phyloP scores from a whole-genome alignment of 2,329 filamentous ascomycete species.

The Penicillium sp. region DNA sequence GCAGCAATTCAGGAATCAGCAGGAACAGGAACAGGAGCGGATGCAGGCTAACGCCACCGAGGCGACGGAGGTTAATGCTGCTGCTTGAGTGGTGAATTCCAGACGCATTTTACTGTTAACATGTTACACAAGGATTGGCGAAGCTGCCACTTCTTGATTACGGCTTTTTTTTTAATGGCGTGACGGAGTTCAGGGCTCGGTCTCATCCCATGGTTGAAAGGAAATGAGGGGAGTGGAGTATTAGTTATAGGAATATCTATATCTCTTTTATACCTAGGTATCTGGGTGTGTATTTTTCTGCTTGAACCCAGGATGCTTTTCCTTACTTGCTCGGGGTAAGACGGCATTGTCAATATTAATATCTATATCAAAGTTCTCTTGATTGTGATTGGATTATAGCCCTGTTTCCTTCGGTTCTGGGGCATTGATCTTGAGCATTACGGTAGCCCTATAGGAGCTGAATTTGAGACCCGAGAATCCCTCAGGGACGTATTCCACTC shows the following conservation, averaged over 20 bases:
- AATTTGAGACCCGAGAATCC: background rate
- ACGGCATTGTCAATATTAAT: constrained; percentile 14
- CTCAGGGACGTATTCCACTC: constrained; percentile 12
- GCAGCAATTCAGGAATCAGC: constrained; percentile 18
- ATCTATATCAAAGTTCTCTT: background rate
- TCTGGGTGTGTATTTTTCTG: background rate
- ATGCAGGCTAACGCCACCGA: constrained; percentile 13
- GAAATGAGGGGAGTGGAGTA: constrained; percentile 4
- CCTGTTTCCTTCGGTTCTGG: background rate
- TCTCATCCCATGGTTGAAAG: constrained; percentile 2
- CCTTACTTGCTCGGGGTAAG: background rate
- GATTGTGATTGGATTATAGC: background rate
- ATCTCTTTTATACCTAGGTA: constrained; percentile 3
- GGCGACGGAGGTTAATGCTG: constrained; percentile 8
- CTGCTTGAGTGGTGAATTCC: background rate
- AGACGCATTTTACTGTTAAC: background rate
- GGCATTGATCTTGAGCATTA: background rate
- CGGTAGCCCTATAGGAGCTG: background rate
- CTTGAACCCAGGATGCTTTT: background rate
- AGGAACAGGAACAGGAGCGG: constrained; percentile 20
- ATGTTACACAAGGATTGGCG: background rate
- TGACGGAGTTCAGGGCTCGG: constrained; percentile 4
- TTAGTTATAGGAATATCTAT: constrained; percentile 22
- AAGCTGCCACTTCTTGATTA: background rate
- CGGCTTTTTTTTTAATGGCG: constrained; percentile 1